Base-by-base conservation (phyloP, 805 yeast species). In the Starmerella gropengiesseri region DNA sequence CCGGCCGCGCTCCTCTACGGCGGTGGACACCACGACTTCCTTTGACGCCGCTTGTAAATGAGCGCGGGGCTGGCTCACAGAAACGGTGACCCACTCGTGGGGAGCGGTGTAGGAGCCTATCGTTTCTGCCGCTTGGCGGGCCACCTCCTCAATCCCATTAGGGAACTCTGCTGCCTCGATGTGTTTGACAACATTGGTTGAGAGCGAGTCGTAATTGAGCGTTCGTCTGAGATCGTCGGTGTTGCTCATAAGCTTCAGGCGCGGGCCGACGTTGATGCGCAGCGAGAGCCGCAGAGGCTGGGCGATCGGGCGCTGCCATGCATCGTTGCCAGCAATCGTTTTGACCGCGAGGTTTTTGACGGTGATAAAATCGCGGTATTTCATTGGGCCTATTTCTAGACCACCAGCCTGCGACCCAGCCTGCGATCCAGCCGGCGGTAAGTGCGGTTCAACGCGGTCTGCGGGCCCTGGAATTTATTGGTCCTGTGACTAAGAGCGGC, bases 171-270 rank as follows among this genome's bases (percentile, higher is more conserved):
- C 23, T 5, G 57, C 40, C 31, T 67, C 71, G 49, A 81, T 72
- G 49, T 62, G 71, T 5, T 68, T 65, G 30, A 72, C 59, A n/a
- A 89, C 63, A 31, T 74, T 73, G 39, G 84, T 67, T 4, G 89
- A 75, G 4, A 89, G 70, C 4, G 77, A 86, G 2, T 95, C 96
- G 60, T 89, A 89, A 61, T 89, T 89, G 49, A 89, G 71, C 5
- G 95, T 81, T 55, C 81, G 75, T 46, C 75, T 73, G 52, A 89
- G 68, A 56, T 87, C 89, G 61, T 89, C 97, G 0, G 78, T 74
- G 11, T 63, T 61, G n/a, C 89, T 76, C n/a, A 95, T 87, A 43
- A 71, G 65, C 19, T 18, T 14, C 11, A 50, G 31, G 19, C 71
- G 66, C 54, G 87, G 80, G 53, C 77, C 75, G 0, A 94, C 81